phyloP scores from a whole-genome alignment of 495 filamentous ascomycete species.

The Haplographium delicatum region DNA sequence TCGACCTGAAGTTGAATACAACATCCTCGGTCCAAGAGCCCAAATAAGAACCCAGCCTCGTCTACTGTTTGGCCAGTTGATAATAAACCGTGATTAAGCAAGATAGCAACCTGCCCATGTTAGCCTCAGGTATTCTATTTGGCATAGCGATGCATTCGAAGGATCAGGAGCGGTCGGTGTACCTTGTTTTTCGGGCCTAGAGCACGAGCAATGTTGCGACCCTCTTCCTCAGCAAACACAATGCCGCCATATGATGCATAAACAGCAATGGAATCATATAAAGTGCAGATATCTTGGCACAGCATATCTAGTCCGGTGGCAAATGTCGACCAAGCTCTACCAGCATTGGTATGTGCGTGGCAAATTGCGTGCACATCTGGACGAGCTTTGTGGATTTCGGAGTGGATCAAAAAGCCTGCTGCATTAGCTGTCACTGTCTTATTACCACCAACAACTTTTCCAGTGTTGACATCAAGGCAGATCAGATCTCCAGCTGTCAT shows the following conservation, averaged over 20 bases:
- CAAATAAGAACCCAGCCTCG: constrained; percentile 51
- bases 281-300: constrained; percentile 49
- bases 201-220: constrained; percentile 42
- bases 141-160: too few species aligned
- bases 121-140: too few species aligned
- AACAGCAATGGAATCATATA: constrained; percentile 46
- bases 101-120: constrained; percentile 32
- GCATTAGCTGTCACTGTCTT: constrained; percentile 48
- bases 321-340: constrained; percentile 49
- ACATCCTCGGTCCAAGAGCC: constrained; percentile 45
- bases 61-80: constrained; percentile 49
- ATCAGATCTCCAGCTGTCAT: constrained; percentile 49
- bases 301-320: constrained; percentile 53
- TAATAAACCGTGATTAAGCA: constrained; percentile 52
- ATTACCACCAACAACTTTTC: constrained; percentile 48
- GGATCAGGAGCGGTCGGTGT: neutral
- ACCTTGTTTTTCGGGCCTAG: constrained; percentile 41
- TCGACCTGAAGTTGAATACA: constrained; percentile 45
- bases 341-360: constrained; percentile 49
- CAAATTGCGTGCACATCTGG: constrained; percentile 49
- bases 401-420: constrained; percentile 66
- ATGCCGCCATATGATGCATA: constrained; percentile 53
- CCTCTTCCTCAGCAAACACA: constrained; percentile 46
- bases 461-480: constrained; percentile 46
- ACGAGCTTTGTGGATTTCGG: constrained; percentile 48